Percentiles rank a stretch among this genome's conserved stretches.
These are phyloP conservation scores for Pleurotus sapidus DNA, from an alignment of 768 basidiomycete species.

Conservation along the genomic window DNA sequence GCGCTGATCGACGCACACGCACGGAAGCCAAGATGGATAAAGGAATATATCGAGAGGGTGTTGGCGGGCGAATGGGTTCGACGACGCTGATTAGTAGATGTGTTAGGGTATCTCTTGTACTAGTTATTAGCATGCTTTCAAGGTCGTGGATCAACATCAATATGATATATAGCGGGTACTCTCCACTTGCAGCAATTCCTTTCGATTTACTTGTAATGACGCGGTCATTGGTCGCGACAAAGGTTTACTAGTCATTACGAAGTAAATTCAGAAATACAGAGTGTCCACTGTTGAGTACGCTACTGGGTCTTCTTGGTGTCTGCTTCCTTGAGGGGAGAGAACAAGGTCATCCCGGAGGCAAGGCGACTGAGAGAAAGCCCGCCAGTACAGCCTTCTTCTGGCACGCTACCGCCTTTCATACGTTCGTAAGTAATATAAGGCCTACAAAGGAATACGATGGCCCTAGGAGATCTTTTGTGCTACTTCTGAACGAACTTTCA, in stretches of 20 bases:
- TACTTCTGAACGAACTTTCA: not conserved
- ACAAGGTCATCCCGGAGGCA: conserved; percentile 7
- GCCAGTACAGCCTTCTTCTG: conserved; percentile 11
- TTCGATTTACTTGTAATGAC: no score
- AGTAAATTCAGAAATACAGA: no score
- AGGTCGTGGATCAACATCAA: no score
- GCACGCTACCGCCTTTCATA: conserved; percentile 12
- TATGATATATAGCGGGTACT: no score
- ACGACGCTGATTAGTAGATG: conserved; percentile 52
- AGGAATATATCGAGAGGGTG: conserved; percentile 62
- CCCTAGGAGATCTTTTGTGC: no score
- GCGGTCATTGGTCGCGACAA: no score
- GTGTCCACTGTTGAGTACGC: no score
- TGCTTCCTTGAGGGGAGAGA: no score
- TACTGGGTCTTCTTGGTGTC: no score
- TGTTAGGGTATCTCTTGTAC: not conserved
- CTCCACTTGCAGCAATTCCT: no score
- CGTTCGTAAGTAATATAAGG: not conserved
- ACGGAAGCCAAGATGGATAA: conserved; percentile 59
- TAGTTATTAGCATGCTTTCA: not conserved
- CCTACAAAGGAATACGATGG: no score
- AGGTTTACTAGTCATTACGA: no score
- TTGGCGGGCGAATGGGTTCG: conserved; percentile 66
- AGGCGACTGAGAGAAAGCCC: conserved; percentile 7
- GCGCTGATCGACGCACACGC: conserved; percentile 47